These are phyloP conservation scores for Septoria petroselini DNA, from an alignment of 2,329 filamentous ascomycete species.

Conservation along the genomic window DNA sequence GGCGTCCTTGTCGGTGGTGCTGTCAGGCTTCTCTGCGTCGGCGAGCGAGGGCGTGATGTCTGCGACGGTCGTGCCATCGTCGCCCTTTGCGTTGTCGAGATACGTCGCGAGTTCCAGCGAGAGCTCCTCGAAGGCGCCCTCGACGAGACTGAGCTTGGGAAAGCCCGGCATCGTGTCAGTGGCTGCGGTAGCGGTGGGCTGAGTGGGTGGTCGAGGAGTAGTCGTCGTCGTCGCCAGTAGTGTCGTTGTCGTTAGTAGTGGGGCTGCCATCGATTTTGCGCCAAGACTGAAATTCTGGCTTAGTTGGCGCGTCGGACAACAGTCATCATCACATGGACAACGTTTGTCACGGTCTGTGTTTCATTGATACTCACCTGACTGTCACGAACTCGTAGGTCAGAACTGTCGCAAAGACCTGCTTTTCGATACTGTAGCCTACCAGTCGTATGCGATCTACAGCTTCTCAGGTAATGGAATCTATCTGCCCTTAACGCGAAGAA, in stretches of 20 bases:
- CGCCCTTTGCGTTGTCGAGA: constrained; percentile 72
- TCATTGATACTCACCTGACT: not conserved
- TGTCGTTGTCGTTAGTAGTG: not conserved
- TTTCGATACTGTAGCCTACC: not conserved
- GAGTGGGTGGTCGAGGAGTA: not conserved
- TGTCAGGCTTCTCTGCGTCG: constrained; percentile 52
- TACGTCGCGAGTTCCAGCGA: constrained; percentile 93
- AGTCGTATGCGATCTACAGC: too few species aligned
- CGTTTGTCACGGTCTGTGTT: not conserved
- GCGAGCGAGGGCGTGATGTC: constrained; percentile 68
- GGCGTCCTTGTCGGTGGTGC: constrained; percentile 69
- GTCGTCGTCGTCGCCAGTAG: not conserved
- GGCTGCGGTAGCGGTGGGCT: not conserved
- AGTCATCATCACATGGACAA: too few species aligned
- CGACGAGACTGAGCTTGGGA: constrained; percentile 67
- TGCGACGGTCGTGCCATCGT: constrained; percentile 56
- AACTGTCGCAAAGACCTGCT: not conserved
- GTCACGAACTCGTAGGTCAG: not conserved
- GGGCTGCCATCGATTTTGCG: too few species aligned
- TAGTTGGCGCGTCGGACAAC: too few species aligned
- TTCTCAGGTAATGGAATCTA: not conserved
- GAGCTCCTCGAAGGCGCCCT: constrained; percentile 91
- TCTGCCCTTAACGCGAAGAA: too few species aligned
- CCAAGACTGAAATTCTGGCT: too few species aligned
- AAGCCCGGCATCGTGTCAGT: constrained; percentile 55